Evolutionary conservation across 345 rosid genomes (phyloP).

Genomic region (Trapa incisa): DNA sequence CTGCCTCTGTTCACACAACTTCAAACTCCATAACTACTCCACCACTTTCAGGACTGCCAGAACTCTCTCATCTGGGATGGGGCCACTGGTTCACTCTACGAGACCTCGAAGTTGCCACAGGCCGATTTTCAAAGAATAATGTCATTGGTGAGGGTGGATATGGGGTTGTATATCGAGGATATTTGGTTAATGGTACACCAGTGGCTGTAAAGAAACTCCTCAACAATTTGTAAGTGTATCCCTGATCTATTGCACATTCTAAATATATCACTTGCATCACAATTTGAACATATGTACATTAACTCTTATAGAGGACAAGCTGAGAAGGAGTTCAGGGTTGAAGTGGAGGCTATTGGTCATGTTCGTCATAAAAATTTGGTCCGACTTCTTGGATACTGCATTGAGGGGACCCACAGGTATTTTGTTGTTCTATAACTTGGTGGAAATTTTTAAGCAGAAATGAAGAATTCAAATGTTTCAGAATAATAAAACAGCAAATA

Average conservation of each 20-base stretch:
- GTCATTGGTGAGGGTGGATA: conserved; percentile 96
- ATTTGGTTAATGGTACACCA: conserved; percentile 51
- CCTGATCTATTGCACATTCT: not conserved
- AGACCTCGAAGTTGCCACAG: conserved; percentile 73
- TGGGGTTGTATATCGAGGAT: conserved; percentile 85
- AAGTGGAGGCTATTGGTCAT: conserved; percentile 94
- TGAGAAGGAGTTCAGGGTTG: conserved; percentile 92
- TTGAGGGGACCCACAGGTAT: conserved; percentile 94
- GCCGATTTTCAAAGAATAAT: conserved; percentile 63
- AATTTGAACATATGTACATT: not conserved
- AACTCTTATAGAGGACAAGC: conserved; percentile 62
- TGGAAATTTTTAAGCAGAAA: not conserved
- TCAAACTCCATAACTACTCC: conserved; percentile 48
- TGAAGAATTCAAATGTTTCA: not conserved
- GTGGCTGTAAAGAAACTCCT: conserved; percentile 96
- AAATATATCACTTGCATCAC: not conserved
- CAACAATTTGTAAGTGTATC: conserved; percentile 67
- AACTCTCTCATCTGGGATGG: conserved; percentile 87
- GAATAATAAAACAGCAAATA: not conserved
- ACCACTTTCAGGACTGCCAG: conserved; percentile 74
- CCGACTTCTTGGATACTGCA: conserved; percentile 89
- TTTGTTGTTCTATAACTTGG: not conserved
- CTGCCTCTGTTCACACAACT: conserved; percentile 22
- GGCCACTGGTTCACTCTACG: conserved; percentile 98
- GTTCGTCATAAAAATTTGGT: conserved; percentile 94